Evolutionary conservation across 2,329 filamentous ascomycete species (phyloP).

Genomic region (Ophiostoma novo-ulmi): DNA sequence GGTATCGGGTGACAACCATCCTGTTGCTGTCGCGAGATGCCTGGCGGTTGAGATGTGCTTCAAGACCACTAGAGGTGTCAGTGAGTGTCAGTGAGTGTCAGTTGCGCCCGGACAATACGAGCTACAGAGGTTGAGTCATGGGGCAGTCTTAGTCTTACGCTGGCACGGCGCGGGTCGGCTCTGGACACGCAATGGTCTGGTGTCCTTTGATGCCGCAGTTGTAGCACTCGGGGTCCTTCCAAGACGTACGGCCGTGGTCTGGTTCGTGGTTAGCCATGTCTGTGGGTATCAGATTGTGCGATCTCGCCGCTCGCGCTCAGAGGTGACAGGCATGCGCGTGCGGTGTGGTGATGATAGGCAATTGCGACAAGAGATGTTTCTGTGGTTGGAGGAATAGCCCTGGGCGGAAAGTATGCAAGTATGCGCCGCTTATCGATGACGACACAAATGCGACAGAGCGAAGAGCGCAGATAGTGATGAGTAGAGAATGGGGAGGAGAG

Average conservation of each 20-base stretch:
- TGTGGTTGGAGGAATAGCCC: neutral
- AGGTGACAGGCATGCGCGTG: neutral
- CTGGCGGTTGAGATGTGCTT: conserved; percentile 29
- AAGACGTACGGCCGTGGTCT: conserved; percentile 30
- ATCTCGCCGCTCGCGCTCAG: neutral
- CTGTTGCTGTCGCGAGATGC: conserved; percentile 24
- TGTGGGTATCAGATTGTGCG: neutral
- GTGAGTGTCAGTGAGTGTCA: too few species aligned
- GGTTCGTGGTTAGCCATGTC: conserved; percentile 30
- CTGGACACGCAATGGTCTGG: conserved; percentile 50
- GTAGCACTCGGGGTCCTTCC: conserved; percentile 43
- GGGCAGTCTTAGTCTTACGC: conserved; percentile 44
- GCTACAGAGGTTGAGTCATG: neutral
- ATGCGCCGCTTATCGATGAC: conserved; percentile 3
- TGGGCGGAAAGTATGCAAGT: neutral
- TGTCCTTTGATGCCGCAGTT: conserved; percentile 50
- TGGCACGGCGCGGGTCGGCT: conserved; percentile 44
- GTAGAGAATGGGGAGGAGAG: neutral
- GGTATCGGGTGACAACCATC: conserved; percentile 38
- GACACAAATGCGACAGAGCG: conserved; percentile 6
- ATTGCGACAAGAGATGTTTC: neutral
- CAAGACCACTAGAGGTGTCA: conserved; percentile 27
- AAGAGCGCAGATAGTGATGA: neutral
- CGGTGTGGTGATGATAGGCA: neutral
- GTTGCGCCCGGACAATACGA: neutral